Base-by-base conservation (phyloP, 805 yeast genomes). In the Yamadazyma tumulicola region DNA sequence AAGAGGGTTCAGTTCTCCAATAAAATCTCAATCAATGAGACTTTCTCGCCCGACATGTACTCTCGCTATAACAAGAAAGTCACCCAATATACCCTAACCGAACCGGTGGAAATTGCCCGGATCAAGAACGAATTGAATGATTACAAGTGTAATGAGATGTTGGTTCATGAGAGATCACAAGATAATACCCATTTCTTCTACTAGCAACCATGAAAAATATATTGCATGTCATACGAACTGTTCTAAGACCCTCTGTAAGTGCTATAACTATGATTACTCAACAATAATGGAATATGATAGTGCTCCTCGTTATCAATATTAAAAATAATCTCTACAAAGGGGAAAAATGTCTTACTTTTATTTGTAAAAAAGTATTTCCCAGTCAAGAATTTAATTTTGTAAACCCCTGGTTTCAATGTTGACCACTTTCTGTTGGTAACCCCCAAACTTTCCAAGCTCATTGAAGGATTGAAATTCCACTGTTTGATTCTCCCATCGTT, bases 261-360 rank as follows among this genome's bases (percentile, higher is more conserved):
- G 5, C 95, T 77, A 62, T 88, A 89, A 21, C 95, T 82, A 60
- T 82, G 86, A 52, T 86, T 86, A 28, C 95, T 79, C 38, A 89
- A 64, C 35, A 89, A 69, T 42, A 89, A 62, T 0, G 97, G 97
- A 35, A 89, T 82, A 55, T 89, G 97, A 59, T 87, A 89, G 55
- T 89, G 97, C 24, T 75, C 64, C 40, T 81, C 86, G 43, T 69
- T 67, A 5, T 70, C 71, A 3, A 89, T 76, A 19, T 72, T 73
- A 52, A 89, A 89, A 1, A 72, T 67, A 25, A 89, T 84, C 41
- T 89, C 96, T 6, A 88, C 87, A 51, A 74, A 82, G 0, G 97
- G 97, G 67, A 88, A 89, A 54, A 88, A 88, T 1, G 88, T 81
- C 30, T 47, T 52, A 25, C 40, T 49, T 3, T 48, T 42, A 22